Evolutionary conservation across 1,139 yeast species (phyloP), one percentile per base, ranked within the genome.

Genomic region (Geotrichum histeridarum): DNA sequence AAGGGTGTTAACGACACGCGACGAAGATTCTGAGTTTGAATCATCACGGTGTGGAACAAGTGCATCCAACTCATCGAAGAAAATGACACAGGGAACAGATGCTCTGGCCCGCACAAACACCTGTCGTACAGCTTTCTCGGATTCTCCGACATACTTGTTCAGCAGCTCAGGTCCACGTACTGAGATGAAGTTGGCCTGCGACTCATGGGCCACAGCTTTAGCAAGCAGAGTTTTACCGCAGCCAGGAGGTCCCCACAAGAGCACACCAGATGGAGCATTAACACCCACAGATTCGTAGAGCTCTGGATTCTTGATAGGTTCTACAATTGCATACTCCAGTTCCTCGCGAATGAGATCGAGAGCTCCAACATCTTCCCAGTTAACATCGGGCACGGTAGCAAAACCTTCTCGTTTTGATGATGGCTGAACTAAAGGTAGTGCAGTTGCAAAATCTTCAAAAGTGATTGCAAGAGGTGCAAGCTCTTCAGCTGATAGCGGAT

Each of bases 221-320:
- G 98, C 99, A 50, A 93, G 75, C 54, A 93, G 75, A 0, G 99
- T 93, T 67, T 93, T 93, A 77, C 99, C 99, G 74, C 98, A 93
- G 22, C 99, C 99, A 1, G 99, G 99, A 1, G 99, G 99, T 0
- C 99, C 99, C 99, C 99, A 93, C 77, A 93, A 79, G 18, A 93
- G 73, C 0, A 93, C 99, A 54, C 99, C 99, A 0, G 97, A 91
- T 1, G 99, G 98, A 0, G 97, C 96, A 53, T 90, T 82, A 39
- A 93, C 91, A 69, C 99, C 99, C 8, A 93, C 97, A 60, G 84
- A 83, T 60, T 82, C 83, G 66, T 86, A 93, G 17, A 93, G 73
- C 60, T 91, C 97, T 1, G 99, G 99, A 61, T 90, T 82, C 64
- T 86, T 84, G 61, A 93, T 91, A 1, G 99, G 99, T 67, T 91